Percentiles rank a stretch among this genome's conserved stretches.
These are phyloP conservation scores for Colletotrichum spaethianum DNA, from an alignment of 2,329 filamentous ascomycete genomes.

Conservation along the genomic window DNA sequence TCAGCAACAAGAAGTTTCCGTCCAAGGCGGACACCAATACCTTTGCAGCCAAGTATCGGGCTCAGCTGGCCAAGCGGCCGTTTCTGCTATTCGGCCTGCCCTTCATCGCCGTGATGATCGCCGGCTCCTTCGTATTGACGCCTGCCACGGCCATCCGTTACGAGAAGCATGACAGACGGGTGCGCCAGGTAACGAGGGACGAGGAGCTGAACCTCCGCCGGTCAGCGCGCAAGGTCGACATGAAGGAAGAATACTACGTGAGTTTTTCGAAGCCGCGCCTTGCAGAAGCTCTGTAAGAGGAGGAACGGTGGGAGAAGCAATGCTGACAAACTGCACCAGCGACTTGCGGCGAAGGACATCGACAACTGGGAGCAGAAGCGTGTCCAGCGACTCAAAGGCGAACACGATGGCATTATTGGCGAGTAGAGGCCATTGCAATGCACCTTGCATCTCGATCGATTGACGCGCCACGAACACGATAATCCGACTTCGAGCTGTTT, in stretches of 20 bases:
- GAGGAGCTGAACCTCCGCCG: constrained; percentile 88
- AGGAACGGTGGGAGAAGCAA: constrained; percentile 46
- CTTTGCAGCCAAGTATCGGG: constrained; percentile 83
- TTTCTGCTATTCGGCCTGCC: constrained; percentile 95
- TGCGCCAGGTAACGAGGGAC: constrained; percentile 86
- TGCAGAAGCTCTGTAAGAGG: neutral
- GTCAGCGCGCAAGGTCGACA: constrained; percentile 78
- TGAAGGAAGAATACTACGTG: constrained; percentile 90
- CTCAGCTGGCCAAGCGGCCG: constrained; percentile 81
- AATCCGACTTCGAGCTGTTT: neutral
- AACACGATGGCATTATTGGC: constrained; percentile 84
- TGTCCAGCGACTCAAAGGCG: constrained; percentile 89
- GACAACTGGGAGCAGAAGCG: constrained; percentile 98
- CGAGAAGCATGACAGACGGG: constrained; percentile 91
- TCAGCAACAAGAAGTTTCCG: constrained; percentile 80
- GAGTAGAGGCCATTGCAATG: constrained; percentile 49
- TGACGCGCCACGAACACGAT: neutral
- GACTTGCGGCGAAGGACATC: constrained; percentile 88
- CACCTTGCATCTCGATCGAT: constrained; percentile 27
- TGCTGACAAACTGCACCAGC: constrained; percentile 76
- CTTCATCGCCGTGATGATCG: constrained; percentile 91
- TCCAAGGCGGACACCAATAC: constrained; percentile 75
- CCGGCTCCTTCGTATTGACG: constrained; percentile 93
- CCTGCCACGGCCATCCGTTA: constrained; percentile 95
- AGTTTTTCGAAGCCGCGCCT: constrained; percentile 54